Percentiles rank a stretch among this genome's conserved stretches.
These are phyloP conservation scores for Yamadazyma buinensis DNA, from an alignment of 1,139 yeast species.

Conservation along the genomic window DNA sequence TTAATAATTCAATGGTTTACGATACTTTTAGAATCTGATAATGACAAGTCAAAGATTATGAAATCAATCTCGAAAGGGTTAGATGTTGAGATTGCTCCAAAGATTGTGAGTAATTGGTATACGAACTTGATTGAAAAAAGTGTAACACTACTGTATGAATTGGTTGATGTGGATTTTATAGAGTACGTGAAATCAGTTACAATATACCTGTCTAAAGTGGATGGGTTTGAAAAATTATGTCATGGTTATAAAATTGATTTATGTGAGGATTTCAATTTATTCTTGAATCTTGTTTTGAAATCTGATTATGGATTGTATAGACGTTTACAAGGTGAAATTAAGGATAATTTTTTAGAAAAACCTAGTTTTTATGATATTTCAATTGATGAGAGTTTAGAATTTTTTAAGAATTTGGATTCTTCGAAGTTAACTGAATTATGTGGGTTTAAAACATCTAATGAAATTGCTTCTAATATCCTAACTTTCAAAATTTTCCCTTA, in stretches of 20 bases:
- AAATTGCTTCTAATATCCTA: conserved; percentile 1
- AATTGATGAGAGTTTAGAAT: conserved; percentile 3
- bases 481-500: conserved; percentile 1
- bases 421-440: conserved; percentile 3
- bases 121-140: conserved; percentile 2
- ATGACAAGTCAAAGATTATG: not conserved
- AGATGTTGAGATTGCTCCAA: conserved; percentile 3
- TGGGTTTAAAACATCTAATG: not conserved
- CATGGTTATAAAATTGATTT: not conserved
- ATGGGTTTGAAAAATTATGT: not conserved
- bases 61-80: not conserved
- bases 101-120: conserved; percentile 9
- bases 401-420: conserved; percentile 3
- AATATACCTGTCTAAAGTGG: not conserved
- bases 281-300: not conserved
- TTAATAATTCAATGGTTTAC: conserved; percentile 7
- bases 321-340: not conserved
- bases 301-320: not conserved
- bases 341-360: not conserved
- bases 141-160: conserved; percentile 9
- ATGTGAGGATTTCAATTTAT: conserved; percentile 2
- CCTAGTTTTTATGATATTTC: conserved; percentile 2
- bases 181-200: conserved; percentile 9
- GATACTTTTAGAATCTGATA: not conserved
- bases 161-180: conserved; percentile 5